Conservation (phyloP, 2,329 filamentous ascomycete species). For the Nemania sp. region DNA sequence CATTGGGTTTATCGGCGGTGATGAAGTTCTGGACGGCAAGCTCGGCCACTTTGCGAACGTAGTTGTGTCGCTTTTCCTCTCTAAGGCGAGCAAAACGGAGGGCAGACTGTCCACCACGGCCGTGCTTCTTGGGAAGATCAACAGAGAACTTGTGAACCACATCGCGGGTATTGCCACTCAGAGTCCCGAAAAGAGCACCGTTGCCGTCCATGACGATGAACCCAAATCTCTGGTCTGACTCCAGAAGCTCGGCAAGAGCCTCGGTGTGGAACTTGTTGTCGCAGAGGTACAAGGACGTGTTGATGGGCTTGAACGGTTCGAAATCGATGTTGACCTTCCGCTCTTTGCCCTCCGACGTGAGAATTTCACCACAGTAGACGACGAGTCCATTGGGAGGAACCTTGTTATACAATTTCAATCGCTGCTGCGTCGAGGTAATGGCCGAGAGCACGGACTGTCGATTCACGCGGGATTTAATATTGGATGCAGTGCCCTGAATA, state of each 20-base stretch:
- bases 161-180: slow-evolving; percentile 96
- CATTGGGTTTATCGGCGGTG: slow-evolving; percentile 97
- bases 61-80: slow-evolving; percentile 99
- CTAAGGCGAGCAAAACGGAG: slow-evolving; percentile 98
- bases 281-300: slow-evolving; percentile 97
- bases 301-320: slow-evolving; percentile 99
- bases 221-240: slow-evolving; percentile 98
- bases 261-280: slow-evolving; percentile 99
- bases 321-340: slow-evolving; percentile 99
- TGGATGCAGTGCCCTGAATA: slow-evolving; percentile 86
- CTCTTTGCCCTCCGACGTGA: slow-evolving; percentile 98
- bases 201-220: slow-evolving; percentile 99
- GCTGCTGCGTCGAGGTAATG: slow-evolving; percentile 98
- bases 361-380: slow-evolving; percentile 99
- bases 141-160: slow-evolving; percentile 98
- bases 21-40: slow-evolving; percentile 99
- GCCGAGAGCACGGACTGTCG: slow-evolving; percentile 96
- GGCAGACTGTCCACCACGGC: slow-evolving; percentile 98
- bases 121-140: slow-evolving; percentile 99
- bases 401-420: slow-evolving; percentile 98
- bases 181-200: slow-evolving; percentile 92
- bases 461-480: slow-evolving; percentile 99
- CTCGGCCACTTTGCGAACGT: slow-evolving; percentile 98
- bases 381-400: slow-evolving; percentile 97
- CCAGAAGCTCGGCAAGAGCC: slow-evolving; percentile 91